Percentiles rank a stretch among this genome's conserved stretches.
These are phyloP conservation scores for Globisporangium emineosum DNA, from an alignment of 352 stramenopile genomes.

Conservation along the genomic window DNA sequence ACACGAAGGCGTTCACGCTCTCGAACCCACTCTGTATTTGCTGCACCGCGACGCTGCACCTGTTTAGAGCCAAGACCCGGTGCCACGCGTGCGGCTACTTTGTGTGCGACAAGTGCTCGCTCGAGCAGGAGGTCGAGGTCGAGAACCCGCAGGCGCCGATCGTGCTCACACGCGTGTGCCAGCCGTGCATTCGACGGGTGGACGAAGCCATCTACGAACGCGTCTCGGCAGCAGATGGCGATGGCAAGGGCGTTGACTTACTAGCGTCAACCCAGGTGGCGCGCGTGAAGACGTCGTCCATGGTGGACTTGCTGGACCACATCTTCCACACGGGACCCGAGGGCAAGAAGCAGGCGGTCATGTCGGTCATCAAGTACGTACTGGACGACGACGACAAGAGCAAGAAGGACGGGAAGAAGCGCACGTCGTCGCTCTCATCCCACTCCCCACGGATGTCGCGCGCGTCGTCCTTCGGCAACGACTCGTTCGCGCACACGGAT, in stretches of 20 bases:
- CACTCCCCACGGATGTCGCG: neutral
- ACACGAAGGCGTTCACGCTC: conserved; percentile 25
- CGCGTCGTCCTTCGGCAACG: neutral
- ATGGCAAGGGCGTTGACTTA: too few relatives aligned
- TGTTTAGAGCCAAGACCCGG: conserved; percentile 28
- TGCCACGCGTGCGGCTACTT: conserved; percentile 52
- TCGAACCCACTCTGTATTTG: conserved; percentile 35
- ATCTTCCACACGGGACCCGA: conserved; percentile 27
- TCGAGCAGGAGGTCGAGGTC: conserved; percentile 36
- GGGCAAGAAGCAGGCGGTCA: conserved; percentile 18
- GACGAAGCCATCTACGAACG: conserved; percentile 37
- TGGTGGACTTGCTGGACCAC: conserved; percentile 17
- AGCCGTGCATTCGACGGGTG: conserved; percentile 42
- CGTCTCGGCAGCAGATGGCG: conserved; percentile 1
- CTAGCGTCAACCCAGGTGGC: conserved; percentile 16
- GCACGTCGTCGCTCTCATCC: conserved; percentile 9
- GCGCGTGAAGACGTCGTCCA: conserved; percentile 24
- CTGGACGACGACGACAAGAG: conserved; percentile 27
- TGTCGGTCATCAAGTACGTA: conserved; percentile 48
- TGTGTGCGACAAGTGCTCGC: conserved; percentile 46
- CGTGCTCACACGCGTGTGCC: conserved; percentile 37
- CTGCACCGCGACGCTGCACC: conserved; percentile 35
- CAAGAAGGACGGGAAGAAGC: neutral
- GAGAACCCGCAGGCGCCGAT: conserved; percentile 22
- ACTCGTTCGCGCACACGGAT: conserved; percentile 15